Evolutionary conservation across 2,329 filamentous ascomycete genomes (phyloP), one percentile per base, ranked within the genome.

Genomic region (Aspergillus puulaauensis): DNA sequence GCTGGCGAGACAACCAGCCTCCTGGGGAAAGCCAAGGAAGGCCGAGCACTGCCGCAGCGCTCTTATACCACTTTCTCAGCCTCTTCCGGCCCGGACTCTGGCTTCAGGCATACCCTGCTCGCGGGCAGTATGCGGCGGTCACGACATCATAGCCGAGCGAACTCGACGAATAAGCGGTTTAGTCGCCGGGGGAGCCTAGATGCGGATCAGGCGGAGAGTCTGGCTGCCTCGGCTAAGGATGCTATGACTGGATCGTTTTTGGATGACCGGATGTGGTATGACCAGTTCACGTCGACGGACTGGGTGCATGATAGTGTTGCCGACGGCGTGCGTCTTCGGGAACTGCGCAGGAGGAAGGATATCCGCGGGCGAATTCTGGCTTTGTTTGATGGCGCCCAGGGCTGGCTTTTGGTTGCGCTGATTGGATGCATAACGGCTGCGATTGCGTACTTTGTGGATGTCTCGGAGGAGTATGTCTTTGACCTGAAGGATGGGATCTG

Each of bases 221-320:
- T 64, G 6, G 59, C 65, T 7, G 60, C 66, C 2, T 57, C 86
- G 83, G 67, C 79, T 81, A 61, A 83, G 81, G 67, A 71, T 66
- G 68, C 61, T 4, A 54, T 76, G 54, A 90, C 87, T 68, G 78
- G 81, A 4, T 76, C 89, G 9, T 88, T 86, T 66, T 80, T 88
- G 51, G 90, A 97, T 69, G 92, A 98, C 65, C 87, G 95, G 59
- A 90, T 96, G 9, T 98, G 95, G 95, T 98, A 98, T 76, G 95
- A 99, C 79, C 95, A 99, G 75, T 96, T 96, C 70, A 96, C 92
- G 6, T 96, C 91, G 6, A 97, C 91, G 55, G 93, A 99, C 74
- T 99, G 95, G 95, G 93, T 99, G 1, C 93, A 96, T 72, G 95
- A 99, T 75, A 93, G 90, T 73, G 97, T 99, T 65, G 91, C 92